Base-by-base conservation (phyloP, 768 basidiomycete species). In the Amanita phalloides region DNA sequence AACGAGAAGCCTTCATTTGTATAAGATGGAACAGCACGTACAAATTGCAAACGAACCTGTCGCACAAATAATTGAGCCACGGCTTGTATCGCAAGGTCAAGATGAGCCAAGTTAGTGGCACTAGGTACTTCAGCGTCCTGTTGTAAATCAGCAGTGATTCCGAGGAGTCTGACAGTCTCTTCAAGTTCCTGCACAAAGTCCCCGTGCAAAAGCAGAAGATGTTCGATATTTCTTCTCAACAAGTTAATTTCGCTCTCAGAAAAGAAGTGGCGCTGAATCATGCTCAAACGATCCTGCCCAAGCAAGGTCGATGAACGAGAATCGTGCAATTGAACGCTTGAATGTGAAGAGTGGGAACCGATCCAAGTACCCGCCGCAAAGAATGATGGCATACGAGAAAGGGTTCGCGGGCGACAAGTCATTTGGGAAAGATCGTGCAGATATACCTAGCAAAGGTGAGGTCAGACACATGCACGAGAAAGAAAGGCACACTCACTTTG, bases 191-290 rank as follows among this genome's bases (percentile, higher is more conserved):
- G 63, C n/a, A 81, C 71, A 41, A 91, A 79, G 7, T 70, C 68
- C 61, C 88, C 82, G 55, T 91, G 89, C 11, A 88, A 65, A 23
- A 71, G 66, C 48, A 91, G 71, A 21, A 91, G 69, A 26, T 85
- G 77, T 53, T 75, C 76, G 3, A 81, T 77, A 67, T 90, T 89
- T 39, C 87, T 77, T 38, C 75, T 76, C 52, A 90, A 64, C 3
- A 71, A 54, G 43, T 77, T 77, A 20, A 86, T 64, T 59, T 88
- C 85, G 10, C 60, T 61, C 45, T 78, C 72, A 14, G 78, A 72
- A 56, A 88, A 77, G 5, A 87, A 63, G 44, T 73, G 72, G 13
- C 75, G 79, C 6, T 70, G 58, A 30, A 67, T 54, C 44, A 59
- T 50, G 57, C 70, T 74, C 36, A 56, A 55, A 52, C 55, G 51